Percentiles rank a stretch among this genome's conserved stretches.
Evolutionary conservation across 2,329 filamentous ascomycete species (phyloP).

Genomic region (Fusarium cyanostomum): DNA sequence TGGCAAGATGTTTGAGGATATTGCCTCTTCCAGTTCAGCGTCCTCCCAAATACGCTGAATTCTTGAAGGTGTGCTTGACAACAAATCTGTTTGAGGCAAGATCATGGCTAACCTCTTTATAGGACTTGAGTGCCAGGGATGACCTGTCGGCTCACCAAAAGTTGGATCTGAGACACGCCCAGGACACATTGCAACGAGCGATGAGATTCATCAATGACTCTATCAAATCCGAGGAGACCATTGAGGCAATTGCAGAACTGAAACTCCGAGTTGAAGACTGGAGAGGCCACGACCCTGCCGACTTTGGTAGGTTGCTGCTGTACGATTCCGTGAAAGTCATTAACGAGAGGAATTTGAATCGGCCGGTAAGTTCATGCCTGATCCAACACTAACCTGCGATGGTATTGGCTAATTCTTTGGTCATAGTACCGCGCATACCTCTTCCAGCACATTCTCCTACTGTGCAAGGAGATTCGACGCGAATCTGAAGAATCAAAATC

Average conservation of each 20-base stretch:
- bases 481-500: too few species aligned
- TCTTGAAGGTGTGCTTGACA: not conserved
- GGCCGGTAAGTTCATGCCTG: not conserved
- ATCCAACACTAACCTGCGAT: too few species aligned
- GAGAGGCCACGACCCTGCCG: not conserved
- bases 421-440: not conserved
- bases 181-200: not conserved
- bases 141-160: not conserved
- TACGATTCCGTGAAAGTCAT: not conserved
- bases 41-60: not conserved
- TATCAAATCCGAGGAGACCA: not conserved
- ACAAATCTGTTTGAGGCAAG: not conserved
- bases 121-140: not conserved
- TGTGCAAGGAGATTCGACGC: not conserved
- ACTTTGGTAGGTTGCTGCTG: not conserved
- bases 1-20: not conserved
- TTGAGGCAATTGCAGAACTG: not conserved
- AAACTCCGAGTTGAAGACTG: not conserved
- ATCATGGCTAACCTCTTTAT: not conserved
- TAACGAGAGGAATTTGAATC: not conserved
- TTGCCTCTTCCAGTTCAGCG: not conserved
- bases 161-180: not conserved
- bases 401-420: too few species aligned
- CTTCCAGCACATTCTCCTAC: not conserved
- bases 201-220: not conserved